A percentile compares a stretch with the other conserved stretches of the same genome.
Conservation (phyloP, 805 yeast genomes). For the Suhomyces emberorum region DNA sequence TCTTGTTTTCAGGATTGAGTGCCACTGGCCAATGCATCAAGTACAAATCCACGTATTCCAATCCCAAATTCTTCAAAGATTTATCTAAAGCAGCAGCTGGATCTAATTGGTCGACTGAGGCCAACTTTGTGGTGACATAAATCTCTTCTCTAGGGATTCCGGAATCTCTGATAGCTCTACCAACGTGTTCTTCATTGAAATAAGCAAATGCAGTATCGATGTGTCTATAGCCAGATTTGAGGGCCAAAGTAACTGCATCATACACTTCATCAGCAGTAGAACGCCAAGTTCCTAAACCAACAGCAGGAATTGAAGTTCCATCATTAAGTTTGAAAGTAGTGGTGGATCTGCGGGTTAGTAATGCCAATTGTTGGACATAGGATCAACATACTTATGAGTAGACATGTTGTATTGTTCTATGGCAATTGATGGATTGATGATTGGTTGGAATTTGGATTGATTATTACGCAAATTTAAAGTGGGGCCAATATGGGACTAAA, state of each 20-base stretch:
- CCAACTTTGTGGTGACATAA: constrained; percentile 68
- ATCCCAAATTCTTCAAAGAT: constrained; percentile 57
- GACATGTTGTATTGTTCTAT: too few species aligned
- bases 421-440: too few species aligned
- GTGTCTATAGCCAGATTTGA: constrained; percentile 67
- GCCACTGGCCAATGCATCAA: constrained; percentile 75
- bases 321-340: constrained; percentile 5
- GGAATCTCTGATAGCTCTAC: constrained; percentile 49
- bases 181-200: constrained; percentile 62
- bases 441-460: too few species aligned
- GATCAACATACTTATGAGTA: neutral
- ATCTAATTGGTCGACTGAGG: constrained; percentile 51
- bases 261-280: constrained; percentile 9
- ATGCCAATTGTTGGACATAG: neutral
- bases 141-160: constrained; percentile 63
- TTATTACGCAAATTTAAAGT: too few species aligned
- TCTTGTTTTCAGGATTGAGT: constrained; percentile 4
- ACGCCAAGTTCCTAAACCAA: constrained; percentile 21
- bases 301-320: constrained; percentile 13
- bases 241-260: constrained; percentile 38
- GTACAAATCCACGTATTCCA: constrained; percentile 75
- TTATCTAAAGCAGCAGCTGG: constrained; percentile 52
- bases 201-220: constrained; percentile 74
- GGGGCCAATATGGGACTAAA: too few species aligned
- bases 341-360: constrained; percentile 1